A percentile compares a stretch with the other conserved stretches of the same genome.
Conservation (phyloP, 352 stramenopile species). For the Thraustotheca clavata region DNA sequence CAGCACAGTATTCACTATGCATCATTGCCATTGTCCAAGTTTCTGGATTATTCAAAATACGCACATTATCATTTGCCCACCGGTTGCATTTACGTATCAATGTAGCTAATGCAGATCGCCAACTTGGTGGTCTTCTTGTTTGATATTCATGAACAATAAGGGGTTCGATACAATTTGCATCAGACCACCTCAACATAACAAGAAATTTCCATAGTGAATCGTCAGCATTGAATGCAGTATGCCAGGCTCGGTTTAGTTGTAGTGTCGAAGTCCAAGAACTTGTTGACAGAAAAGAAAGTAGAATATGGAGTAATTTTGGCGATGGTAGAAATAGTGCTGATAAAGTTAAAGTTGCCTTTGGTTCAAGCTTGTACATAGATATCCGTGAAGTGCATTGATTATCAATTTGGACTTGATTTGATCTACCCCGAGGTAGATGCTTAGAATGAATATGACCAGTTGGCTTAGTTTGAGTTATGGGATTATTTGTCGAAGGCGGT, state of each 20-base stretch:
- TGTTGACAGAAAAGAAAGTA: not conserved
- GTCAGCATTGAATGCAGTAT: not conserved
- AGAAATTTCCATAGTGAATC: slow-evolving; percentile 4
- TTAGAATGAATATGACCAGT: too few species aligned
- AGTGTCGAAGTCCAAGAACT: not conserved
- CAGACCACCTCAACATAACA: not conserved
- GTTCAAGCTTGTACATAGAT: too few species aligned
- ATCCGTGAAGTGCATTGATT: too few species aligned
- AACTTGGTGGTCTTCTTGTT: not conserved
- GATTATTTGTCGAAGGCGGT: too few species aligned
- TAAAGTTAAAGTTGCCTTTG: too few species aligned
- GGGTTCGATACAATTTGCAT: not conserved
- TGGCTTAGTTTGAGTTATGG: too few species aligned
- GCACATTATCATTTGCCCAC: not conserved
- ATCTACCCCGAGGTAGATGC: too few species aligned
- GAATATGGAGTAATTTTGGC: not conserved
- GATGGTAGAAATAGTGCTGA: not conserved
- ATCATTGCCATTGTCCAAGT: slow-evolving; percentile 5
- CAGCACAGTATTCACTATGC: not conserved
- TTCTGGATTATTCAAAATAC: not conserved
- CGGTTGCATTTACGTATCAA: not conserved
- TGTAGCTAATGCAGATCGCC: not conserved
- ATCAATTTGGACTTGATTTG: too few species aligned
- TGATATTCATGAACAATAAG: not conserved
- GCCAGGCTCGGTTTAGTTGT: not conserved